Base-by-base conservation (phyloP, 2,329 filamentous ascomycete species). In the Pseudocercospora fuligena region DNA sequence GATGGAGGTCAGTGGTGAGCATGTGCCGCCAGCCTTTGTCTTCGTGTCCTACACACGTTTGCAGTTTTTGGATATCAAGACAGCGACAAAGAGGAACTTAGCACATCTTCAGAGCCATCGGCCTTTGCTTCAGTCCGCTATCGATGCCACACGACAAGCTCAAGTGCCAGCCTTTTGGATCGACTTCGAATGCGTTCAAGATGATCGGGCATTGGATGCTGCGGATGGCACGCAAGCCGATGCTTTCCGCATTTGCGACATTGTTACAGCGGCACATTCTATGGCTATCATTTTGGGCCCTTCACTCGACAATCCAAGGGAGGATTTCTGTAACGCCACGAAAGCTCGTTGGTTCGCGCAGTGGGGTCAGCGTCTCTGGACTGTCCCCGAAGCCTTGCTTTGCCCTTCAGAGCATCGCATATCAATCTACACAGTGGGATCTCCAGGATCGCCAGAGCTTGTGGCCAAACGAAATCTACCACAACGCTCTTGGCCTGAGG, bases 321-420 rank as follows among this genome's bases (percentile, higher is more conserved):
- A 27, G 27, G 6, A 27, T 27, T 27, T 3, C 3, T 3, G 6
- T 6, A 16, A 27, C 12, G 21, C 19, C 12, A 4, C n/a, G 1
- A 2, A 33, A 12, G n/a, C 9, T 9, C 11, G 16, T 7, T 21
- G 21, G 9, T 61, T 61, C 12, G 21, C 47, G 31, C 36, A 47
- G 3, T 61, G 59, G 59, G 59, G 40, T 14, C 25, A 29, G 40
- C 31, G 59, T 27, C 36, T 61, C 11, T 61, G 59, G 59, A 61
- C 59, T 3, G 12, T 61, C 6, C 59, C 59, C 2, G 59, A 49
- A 23, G 21, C 21, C 5, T 12, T 61, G 9, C n/a, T 61, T 16
- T 61, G 21, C 25, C 19, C 36, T 14, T 3, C 40, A 5, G 21
- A 49, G 12, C 21, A 46, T 23, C 40, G 21, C 1, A 43, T 27